Evolutionary conservation across 805 yeast species (phyloP), one percentile per base, ranked within the genome.

Genomic region (Suhomyces prunicola): DNA sequence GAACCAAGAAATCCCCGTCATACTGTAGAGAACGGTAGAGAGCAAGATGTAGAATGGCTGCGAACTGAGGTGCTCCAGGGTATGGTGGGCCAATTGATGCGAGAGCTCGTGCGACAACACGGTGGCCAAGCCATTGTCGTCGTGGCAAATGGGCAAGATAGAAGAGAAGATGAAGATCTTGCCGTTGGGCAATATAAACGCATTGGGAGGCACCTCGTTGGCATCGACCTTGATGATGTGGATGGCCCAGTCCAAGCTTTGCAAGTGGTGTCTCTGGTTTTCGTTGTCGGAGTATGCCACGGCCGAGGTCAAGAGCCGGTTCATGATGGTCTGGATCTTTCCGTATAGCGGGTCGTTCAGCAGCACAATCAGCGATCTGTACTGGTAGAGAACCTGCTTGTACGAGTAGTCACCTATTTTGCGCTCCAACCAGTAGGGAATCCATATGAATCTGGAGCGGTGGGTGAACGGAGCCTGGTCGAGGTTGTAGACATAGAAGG

Each of bases 121-220:
- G 0, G 98, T 91, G n/a, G 98, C 98, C 45, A 94, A 71, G 1
- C 97, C 97, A 66, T 90, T 96, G 50, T 90, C 96, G 63, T 88
- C 85, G 24, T 74, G 72, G 67, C 96, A 86, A 29, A 94, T 82
- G 1, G 88, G 87, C 46, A 94, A 66, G 41, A 94, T 89, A 8
- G 88, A 82, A 46, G 86, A 78, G 64, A 88, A 90, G 17, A 94
- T 91, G 70, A 94, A 94, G 44, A 94, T 96, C 68, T 92, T 92
- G 6, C 99, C 99, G 55, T 94, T 93, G 19, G 98, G 98, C 35
- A 94, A 75, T 17, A 94, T 97, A 71, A 94, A 93, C 1, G 99
- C 99, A 71, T 94, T 94, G 2, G 99, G 98, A 13, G 96, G 92
- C n/a, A 78, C 78, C 33, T 70, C 70, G 1, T 87, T 83, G 53